Base-by-base conservation (phyloP, 2,329 filamentous ascomycete species). In the Pyrenophora teres region DNA sequence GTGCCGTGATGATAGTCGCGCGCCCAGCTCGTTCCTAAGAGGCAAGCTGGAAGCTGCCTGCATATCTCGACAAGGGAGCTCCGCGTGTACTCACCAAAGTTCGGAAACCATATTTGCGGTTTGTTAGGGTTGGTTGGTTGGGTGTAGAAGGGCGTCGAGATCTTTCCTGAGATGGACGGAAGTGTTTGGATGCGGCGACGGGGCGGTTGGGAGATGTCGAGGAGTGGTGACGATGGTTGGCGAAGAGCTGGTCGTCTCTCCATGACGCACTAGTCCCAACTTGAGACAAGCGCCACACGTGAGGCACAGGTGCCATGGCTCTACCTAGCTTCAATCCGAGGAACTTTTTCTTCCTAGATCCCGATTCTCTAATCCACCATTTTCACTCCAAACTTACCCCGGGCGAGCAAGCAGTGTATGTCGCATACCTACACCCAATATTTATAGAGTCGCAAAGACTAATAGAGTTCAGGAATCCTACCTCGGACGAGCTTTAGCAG, bases 81-180 rank as follows among this genome's bases (percentile, higher is more conserved):
- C 60, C 62, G 59, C 54, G 52, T 35, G 56, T 74, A 85, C 88
- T 80, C 83, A 94, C 90, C 90, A 94, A 76, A 88, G 83, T 81
- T 92, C 89, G 71, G 87, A 81, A 76, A 86, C 78, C 89, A 94
- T 93, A 72, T 79, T 87, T 81, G 68, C 64, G 62, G 68, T 57
- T 54, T 63, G 32, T 62, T 56, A 47, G 54, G 43, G 42, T 39
- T 64, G 52, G 58, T 62, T 46, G 41, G 51, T 39, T 46, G 51
- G 10, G 57, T 64, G 58, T 56, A 47, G 57, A 60, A 57, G 39
- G 54, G 41, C 23, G 49, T 57, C 36, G 51, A 56, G 63, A 65
- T 67, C 56, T 62, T 56, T 48, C 54, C 55, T 64, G 67, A 65
- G 66, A 71, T 69, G 67, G 58, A 59, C 51, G 56, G 50, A 51